These are phyloP conservation scores for Drechslera avenae DNA, from an alignment of 2,329 filamentous ascomycete species.

Conservation along the genomic window DNA sequence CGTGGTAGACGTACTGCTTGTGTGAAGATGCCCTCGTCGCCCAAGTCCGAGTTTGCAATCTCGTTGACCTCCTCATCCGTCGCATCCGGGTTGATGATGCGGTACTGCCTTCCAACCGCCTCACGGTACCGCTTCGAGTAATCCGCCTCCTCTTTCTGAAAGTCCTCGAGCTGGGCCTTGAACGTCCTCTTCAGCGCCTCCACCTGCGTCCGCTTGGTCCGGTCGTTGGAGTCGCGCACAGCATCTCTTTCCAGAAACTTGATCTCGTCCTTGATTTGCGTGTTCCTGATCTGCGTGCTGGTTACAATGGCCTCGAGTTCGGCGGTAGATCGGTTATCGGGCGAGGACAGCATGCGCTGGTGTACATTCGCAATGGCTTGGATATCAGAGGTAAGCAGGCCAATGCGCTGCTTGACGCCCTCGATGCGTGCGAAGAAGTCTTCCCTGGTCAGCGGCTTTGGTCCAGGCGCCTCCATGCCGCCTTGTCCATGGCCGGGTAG, in stretches of 20 bases:
- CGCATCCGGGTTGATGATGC: slow-evolving; percentile 82
- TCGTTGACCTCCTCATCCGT: slow-evolving; percentile 72
- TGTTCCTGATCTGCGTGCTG: slow-evolving; percentile 62
- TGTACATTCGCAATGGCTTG: slow-evolving; percentile 71
- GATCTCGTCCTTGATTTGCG: slow-evolving; percentile 78
- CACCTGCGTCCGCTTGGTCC: slow-evolving; percentile 72
- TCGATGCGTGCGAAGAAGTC: slow-evolving; percentile 73
- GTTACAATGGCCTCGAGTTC: slow-evolving; percentile 71
- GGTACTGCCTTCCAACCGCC: slow-evolving; percentile 79
- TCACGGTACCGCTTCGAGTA: slow-evolving; percentile 76
- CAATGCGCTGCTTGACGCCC: slow-evolving; percentile 70
- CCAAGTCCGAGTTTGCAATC: slow-evolving; percentile 73
- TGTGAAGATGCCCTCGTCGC: slow-evolving; percentile 80
- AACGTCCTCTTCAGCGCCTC: slow-evolving; percentile 73
- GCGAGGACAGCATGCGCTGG: slow-evolving; percentile 71
- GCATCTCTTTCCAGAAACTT: slow-evolving; percentile 75
- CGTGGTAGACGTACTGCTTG: slow-evolving; percentile 66
- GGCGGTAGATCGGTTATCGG: slow-evolving; percentile 58
- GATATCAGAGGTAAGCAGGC: slow-evolving; percentile 68
- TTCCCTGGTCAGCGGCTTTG: slow-evolving; percentile 60
- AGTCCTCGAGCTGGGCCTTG: slow-evolving; percentile 71
- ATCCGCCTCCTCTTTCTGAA: slow-evolving; percentile 71
- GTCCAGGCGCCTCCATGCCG: slow-evolving; percentile 61
- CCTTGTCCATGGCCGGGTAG: slow-evolving; percentile 8
- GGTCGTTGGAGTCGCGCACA: slow-evolving; percentile 65